Percentiles rank a stretch among this genome's conserved stretches.
Evolutionary conservation across 2,329 filamentous ascomycete species (phyloP).

Genomic region (Arthrobotrys conoides): DNA sequence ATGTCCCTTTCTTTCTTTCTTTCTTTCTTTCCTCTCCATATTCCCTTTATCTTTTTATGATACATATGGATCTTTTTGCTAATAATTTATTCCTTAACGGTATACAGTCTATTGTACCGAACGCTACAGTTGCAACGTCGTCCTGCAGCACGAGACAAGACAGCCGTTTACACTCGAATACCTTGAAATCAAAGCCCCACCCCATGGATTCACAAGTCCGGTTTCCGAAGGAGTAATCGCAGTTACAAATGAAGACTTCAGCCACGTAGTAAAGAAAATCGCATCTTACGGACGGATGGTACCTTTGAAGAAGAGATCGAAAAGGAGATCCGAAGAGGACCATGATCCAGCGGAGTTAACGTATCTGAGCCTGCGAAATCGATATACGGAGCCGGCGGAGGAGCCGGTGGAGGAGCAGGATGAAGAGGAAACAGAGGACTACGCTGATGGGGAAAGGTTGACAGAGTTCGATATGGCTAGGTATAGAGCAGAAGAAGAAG

Average conservation of each 20-base stretch:
- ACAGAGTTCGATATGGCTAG: conserved; percentile 51
- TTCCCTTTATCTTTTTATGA: background rate
- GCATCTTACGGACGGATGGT: conserved; percentile 45
- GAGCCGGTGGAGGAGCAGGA: conserved; percentile 25
- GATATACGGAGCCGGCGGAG: background rate
- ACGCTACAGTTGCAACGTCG: conserved; percentile 55
- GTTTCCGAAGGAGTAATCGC: conserved; percentile 55
- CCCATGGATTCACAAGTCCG: conserved; percentile 50
- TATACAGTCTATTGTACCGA: conserved; percentile 54
- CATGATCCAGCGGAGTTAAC: conserved; percentile 3
- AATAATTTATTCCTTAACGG: background rate
- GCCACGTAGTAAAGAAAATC: conserved; percentile 40
- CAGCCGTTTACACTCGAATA: conserved; percentile 55
- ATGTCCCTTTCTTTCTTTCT: conserved; percentile 11
- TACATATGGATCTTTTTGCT: background rate
- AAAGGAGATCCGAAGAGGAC: conserved; percentile 10
- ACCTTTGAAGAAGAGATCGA: conserved; percentile 38
- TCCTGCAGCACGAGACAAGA: conserved; percentile 54
- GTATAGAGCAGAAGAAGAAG: conserved; percentile 42
- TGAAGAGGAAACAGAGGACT: conserved; percentile 33
- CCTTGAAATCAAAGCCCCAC: conserved; percentile 56
- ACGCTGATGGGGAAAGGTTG: conserved; percentile 46
- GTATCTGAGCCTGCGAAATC: conserved; percentile 8
- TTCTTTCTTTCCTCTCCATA: background rate
- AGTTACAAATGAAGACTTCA: conserved; percentile 50